A percentile compares a stretch with the other conserved stretches of the same genome.
Conservation (phyloP, 2,329 filamentous ascomycete species). For the Talaromyces atroroseus region DNA sequence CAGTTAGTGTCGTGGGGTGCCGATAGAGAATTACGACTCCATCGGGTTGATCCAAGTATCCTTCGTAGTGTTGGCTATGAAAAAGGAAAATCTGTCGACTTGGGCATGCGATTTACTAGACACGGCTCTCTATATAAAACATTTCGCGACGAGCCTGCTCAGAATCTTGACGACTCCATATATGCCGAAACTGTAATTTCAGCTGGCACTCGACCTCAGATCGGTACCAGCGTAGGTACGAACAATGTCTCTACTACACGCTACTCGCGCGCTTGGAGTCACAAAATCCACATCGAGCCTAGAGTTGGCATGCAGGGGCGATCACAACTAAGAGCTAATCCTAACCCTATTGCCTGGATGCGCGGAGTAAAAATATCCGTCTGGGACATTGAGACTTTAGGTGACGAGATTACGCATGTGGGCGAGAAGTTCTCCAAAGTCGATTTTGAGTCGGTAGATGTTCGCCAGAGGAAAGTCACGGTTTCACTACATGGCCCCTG, state of each 20-base stretch:
- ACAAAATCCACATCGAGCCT: conserved; percentile 45
- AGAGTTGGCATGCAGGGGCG: conserved; percentile 45
- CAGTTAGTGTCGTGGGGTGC: conserved; percentile 91
- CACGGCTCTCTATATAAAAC: conserved; percentile 80
- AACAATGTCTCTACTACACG: conserved; percentile 48
- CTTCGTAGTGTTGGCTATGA: conserved; percentile 66
- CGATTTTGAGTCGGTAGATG: conserved; percentile 54
- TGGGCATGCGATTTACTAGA: conserved; percentile 68
- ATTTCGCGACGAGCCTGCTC: conserved; percentile 65
- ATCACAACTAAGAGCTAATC: conserved; percentile 43
- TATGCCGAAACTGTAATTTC: conserved; percentile 29
- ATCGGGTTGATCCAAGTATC: conserved; percentile 62
- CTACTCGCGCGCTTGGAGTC: conserved; percentile 46
- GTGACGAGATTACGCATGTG: conserved; percentile 57
- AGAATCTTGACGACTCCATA: conserved; percentile 49
- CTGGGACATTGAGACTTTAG: conserved; percentile 51
- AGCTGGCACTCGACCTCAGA: conserved; percentile 19
- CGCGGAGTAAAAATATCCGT: conserved; percentile 57
- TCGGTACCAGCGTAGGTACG: conserved; percentile 37
- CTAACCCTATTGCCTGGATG: conserved; percentile 60
- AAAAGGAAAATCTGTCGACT: conserved; percentile 60
- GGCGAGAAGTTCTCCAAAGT: conserved; percentile 58
- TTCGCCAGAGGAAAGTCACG: conserved; percentile 48
- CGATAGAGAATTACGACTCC: conserved; percentile 74
- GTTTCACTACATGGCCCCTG: conserved; percentile 58